Evolutionary conservation across 345 rosid species (phyloP).

Genomic region (Balakata baccata): DNA sequence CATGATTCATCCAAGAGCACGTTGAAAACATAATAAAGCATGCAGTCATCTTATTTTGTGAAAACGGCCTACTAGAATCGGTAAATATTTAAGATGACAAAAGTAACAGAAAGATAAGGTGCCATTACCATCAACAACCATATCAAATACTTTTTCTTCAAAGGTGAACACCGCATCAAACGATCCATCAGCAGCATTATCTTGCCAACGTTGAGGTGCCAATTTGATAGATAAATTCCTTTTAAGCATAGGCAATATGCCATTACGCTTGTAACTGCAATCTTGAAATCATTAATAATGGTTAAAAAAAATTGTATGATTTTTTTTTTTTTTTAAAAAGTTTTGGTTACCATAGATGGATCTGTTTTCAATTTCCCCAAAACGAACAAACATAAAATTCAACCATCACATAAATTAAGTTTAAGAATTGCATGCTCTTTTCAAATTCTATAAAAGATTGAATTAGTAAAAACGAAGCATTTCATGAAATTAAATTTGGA

Average conservation of each 20-base stretch:
- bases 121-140: constrained; percentile 67
- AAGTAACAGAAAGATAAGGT: not conserved
- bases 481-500: not conserved
- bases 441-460: not conserved
- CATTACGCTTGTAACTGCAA: constrained; percentile 86
- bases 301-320: not conserved
- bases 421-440: not conserved
- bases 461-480: no score
- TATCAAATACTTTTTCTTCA: constrained; percentile 94
- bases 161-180: constrained; percentile 76
- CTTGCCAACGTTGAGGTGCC: constrained; percentile 98
- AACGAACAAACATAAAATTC: not conserved
- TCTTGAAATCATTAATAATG: not conserved
- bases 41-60: not conserved
- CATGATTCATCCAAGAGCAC: not conserved
- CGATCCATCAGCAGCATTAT: constrained; percentile 78
- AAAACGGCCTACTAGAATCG: not conserved
- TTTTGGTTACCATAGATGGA: not conserved
- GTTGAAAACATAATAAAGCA: not conserved
- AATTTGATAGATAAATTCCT: constrained; percentile 69
- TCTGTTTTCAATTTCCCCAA: not conserved
- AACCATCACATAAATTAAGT: not conserved
- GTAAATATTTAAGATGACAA: not conserved
- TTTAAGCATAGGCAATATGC: constrained; percentile 91
- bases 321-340: no score